Base-by-base conservation (phyloP, 352 stramenopile genomes). In the Phytophthora nicotianae region DNA sequence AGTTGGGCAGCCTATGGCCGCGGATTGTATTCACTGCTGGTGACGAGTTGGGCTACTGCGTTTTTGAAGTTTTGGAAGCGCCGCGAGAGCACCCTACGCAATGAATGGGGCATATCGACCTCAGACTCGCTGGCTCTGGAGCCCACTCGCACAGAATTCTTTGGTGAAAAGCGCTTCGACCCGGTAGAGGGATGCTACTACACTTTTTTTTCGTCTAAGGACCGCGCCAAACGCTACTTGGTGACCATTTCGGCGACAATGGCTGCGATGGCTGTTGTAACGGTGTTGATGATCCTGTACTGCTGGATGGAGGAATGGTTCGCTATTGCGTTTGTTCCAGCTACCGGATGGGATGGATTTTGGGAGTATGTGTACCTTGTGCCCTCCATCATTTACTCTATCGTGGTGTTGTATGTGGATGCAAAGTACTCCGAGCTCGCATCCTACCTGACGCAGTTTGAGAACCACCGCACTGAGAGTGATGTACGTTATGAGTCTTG, bases 11-110 rank as follows among this genome's bases (percentile, higher is more conserved):
- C 83, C 0, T 91, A 93, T 58, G 81, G 76, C 2, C 80, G 86
- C 10, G 81, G 77, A 14, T 61, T 94, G 29, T 97, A 97, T 69
- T 93, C 90, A n/a, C 68, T 97, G 3, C 81, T 97, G 43, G 83
- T 98, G 41, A 95, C 92, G 17, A 83, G 90, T 55, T 98, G 92
- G 92, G 84, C 88, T 3, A 96, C 88, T 9, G 72, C 87, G 0
- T 96, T 98, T 68, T 70, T 97, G 29, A 95, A 97, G 50, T 92
- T 89, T 50, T 98, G 92, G 92, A 96, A 96, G 40, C 86, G 91
- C n/a, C 84, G 83, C 16, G 85, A 97, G 64, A 96, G 79, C 35
- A 75, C 81, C 14, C 60, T 98, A 37, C 84, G 83, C 9, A 95
- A 93, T 62, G 81, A 91, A 4, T 98, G 91, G 91, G 81, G 75